Evolutionary conservation across 2,329 filamentous ascomycete genomes (phyloP).

Genomic region (Cladosporium colombiae): DNA sequence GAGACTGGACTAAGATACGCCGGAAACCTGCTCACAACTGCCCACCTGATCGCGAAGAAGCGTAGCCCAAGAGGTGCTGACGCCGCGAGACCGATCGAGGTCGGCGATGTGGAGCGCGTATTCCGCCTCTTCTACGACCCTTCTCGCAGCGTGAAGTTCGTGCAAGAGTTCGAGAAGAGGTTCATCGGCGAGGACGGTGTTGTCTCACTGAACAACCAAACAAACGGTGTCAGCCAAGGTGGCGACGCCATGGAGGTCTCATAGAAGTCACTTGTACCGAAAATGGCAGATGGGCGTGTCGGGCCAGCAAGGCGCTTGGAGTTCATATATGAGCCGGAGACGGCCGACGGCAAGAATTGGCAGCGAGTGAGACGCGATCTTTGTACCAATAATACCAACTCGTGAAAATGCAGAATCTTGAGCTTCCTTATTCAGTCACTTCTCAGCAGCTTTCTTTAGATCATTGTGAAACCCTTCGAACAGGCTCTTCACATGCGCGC

Average conservation of each 20-base stretch:
- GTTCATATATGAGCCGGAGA: slow-evolving; percentile 6
- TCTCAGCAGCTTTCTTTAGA: slow-evolving; percentile 3
- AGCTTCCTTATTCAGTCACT: neutral
- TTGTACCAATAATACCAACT: slow-evolving; percentile 14
- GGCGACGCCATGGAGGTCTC: slow-evolving; percentile 70
- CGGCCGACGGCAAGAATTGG: neutral
- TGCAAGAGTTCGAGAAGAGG: slow-evolving; percentile 84
- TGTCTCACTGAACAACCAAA: slow-evolving; percentile 64
- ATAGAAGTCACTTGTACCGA: slow-evolving; percentile 32
- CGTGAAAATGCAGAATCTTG: neutral
- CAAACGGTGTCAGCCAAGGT: slow-evolving; percentile 46
- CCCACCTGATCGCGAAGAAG: slow-evolving; percentile 83
- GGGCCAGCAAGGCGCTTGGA: slow-evolving; percentile 14
- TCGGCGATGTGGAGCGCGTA: slow-evolving; percentile 89
- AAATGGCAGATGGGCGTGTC: neutral
- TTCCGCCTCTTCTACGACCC: slow-evolving; percentile 95
- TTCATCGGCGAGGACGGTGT: slow-evolving; percentile 85
- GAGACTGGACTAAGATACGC: slow-evolving; percentile 92
- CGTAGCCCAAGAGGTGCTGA: slow-evolving; percentile 69
- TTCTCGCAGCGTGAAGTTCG: slow-evolving; percentile 82
- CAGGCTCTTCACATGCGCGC: neutral
- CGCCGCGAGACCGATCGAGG: slow-evolving; percentile 55
- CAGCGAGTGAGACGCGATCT: neutral
- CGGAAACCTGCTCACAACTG: slow-evolving; percentile 96
- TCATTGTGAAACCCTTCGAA: slow-evolving; percentile 1